Percentiles rank a stretch among this genome's conserved stretches.
These are phyloP conservation scores for Goffeauzyma gilvescens DNA, from an alignment of 768 basidiomycete species.

Conservation along the genomic window DNA sequence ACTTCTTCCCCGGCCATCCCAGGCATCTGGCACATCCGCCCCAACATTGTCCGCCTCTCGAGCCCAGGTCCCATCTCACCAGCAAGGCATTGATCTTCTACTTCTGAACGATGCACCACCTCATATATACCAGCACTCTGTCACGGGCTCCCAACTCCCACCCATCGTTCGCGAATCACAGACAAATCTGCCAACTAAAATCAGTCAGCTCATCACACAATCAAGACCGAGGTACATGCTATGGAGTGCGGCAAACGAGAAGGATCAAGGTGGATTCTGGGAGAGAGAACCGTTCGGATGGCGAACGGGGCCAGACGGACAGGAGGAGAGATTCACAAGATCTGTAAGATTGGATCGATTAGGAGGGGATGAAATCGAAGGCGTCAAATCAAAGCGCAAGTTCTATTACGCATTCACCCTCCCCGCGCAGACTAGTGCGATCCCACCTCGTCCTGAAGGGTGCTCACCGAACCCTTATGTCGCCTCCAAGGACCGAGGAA, in stretches of 20 bases:
- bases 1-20: too few relatives aligned
- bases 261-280: conserved; percentile 52
- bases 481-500: conserved; percentile 17
- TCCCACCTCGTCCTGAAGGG: conserved; percentile 16
- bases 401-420: conserved; percentile 98
- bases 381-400: conserved; percentile 33
- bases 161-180: not conserved
- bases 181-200: conserved; percentile 35
- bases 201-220: conserved; percentile 42
- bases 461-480: conserved; percentile 25
- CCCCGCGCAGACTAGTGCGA: conserved; percentile 35
- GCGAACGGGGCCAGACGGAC: conserved; percentile 37
- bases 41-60: too few relatives aligned
- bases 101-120: not conserved
- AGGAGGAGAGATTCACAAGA: conserved; percentile 39
- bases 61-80: conserved; percentile 1
- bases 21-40: too few relatives aligned
- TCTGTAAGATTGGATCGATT: conserved; percentile 81
- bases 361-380: conserved; percentile 32
- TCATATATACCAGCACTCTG: not conserved
- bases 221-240: conserved; percentile 64
- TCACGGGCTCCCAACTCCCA: not conserved
- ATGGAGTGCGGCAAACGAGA: conserved; percentile 43
- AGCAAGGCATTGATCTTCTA: conserved; percentile 2
- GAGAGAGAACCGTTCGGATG: conserved; percentile 83